Evolutionary conservation across 2,329 filamentous ascomycete genomes (phyloP).

Genomic region (Colletotrichum euphorbiae): DNA sequence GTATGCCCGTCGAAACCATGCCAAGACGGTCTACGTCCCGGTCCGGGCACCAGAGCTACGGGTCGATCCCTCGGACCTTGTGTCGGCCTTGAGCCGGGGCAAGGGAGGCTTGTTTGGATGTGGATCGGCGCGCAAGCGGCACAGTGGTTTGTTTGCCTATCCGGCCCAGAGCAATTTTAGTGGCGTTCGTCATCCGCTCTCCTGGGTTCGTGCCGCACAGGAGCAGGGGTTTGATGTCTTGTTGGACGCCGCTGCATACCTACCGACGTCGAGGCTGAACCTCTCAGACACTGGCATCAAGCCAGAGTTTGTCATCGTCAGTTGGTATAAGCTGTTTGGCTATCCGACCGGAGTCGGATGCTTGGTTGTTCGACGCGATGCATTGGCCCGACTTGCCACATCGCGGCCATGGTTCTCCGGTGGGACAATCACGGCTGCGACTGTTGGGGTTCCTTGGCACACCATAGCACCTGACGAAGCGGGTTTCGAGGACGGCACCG

Average conservation of each 20-base stretch:
- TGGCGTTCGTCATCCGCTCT: conserved; percentile 55
- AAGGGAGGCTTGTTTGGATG: conserved; percentile 6
- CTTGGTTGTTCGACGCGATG: conserved; percentile 49
- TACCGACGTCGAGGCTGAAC: conserved; percentile 52
- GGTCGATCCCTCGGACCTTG: conserved; percentile 44
- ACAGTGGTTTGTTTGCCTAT: conserved; percentile 55
- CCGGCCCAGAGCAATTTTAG: conserved; percentile 60
- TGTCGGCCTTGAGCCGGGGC: conserved; percentile 42
- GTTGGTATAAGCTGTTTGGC: conserved; percentile 58
- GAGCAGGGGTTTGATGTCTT: conserved; percentile 53
- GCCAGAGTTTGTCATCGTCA: conserved; percentile 54
- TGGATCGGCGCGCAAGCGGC: background rate
- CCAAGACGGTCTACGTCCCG: conserved; percentile 48
- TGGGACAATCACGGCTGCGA: conserved; percentile 51
- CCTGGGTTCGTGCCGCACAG: conserved; percentile 52
- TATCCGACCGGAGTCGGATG: conserved; percentile 57
- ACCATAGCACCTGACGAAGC: conserved; percentile 44
- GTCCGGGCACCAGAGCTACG: conserved; percentile 45
- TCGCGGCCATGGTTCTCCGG: conserved; percentile 54
- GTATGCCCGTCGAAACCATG: conserved; percentile 46
- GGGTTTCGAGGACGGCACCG: conserved; percentile 55
- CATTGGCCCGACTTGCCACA: conserved; percentile 46
- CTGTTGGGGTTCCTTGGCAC: conserved; percentile 49
- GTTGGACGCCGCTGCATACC: conserved; percentile 54
- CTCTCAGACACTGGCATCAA: conserved; percentile 45